Percentiles rank a stretch among this genome's conserved stretches.
Evolutionary conservation across 495 filamentous ascomycete genomes (phyloP).

Genomic region (Penicillium odoratum): DNA sequence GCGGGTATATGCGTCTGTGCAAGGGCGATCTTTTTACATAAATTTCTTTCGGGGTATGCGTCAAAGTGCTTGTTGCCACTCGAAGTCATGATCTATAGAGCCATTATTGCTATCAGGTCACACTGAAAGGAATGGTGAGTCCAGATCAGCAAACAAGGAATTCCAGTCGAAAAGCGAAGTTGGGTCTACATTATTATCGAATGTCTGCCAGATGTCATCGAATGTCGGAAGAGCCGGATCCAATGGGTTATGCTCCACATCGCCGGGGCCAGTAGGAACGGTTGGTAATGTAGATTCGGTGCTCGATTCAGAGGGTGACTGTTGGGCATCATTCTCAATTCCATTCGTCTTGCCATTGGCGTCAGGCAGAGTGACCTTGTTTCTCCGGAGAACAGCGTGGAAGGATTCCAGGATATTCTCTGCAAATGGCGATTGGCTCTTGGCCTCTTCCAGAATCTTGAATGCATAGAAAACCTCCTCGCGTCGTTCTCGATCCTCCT

Average conservation of each 20-base stretch:
- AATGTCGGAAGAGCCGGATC: constrained; percentile 18
- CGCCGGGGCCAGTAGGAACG: background rate
- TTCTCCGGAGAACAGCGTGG: constrained; percentile 30
- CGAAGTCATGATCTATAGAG: background rate
- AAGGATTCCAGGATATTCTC: constrained; percentile 34
- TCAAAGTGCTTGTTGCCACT: background rate
- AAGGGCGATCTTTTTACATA: constrained; percentile 3
- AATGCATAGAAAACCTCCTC: constrained; percentile 36
- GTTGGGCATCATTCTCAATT: background rate
- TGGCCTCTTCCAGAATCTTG: constrained; percentile 35
- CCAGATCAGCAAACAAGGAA: constrained; percentile 23
- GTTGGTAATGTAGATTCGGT: background rate
- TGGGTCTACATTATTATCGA: constrained; percentile 20
- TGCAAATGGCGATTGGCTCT: constrained; percentile 32
- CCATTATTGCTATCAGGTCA: background rate
- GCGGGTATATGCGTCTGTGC: constrained; percentile 3
- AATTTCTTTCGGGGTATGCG: background rate
- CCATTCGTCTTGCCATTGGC: background rate
- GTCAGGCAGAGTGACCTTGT: constrained; percentile 20
- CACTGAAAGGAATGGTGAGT: constrained; percentile 15
- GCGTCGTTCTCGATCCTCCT: constrained; percentile 20
- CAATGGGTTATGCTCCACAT: background rate
- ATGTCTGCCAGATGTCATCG: constrained; percentile 27
- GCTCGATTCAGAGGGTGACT: background rate
- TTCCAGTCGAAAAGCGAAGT: constrained; percentile 24